These are phyloP conservation scores for Nadsonia commutata DNA, from an alignment of 1,139 yeast genomes.

Conservation along the genomic window DNA sequence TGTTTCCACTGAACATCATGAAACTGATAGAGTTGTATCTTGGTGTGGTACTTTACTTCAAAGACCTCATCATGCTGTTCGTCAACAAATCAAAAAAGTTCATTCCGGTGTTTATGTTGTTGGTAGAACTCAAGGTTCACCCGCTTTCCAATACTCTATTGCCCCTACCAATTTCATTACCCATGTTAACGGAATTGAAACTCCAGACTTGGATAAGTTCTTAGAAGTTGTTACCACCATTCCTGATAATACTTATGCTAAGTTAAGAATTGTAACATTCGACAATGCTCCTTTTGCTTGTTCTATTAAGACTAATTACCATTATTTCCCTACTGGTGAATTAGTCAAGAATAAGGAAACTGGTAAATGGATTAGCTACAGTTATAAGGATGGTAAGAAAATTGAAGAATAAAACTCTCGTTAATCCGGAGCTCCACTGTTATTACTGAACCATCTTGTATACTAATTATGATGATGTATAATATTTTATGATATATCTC, in stretches of 20 bases:
- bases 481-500: too few species aligned
- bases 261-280: conserved; percentile 66
- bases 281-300: conserved; percentile 79
- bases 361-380: conserved; percentile 13
- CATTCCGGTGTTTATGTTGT: conserved; percentile 80
- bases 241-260: conserved; percentile 69
- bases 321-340: conserved; percentile 77
- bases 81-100: conserved; percentile 59
- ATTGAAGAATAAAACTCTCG: background rate
- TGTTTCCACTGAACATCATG: conserved; percentile 33
- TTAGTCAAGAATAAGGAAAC: conserved; percentile 30
- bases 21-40: conserved; percentile 51
- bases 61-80: conserved; percentile 53
- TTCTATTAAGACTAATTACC: conserved; percentile 76
- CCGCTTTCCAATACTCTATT: conserved; percentile 74
- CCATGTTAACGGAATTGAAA: conserved; percentile 67
- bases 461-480: too few species aligned
- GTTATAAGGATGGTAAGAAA: conserved; percentile 9
- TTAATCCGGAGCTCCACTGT: too few species aligned
- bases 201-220: conserved; percentile 55
- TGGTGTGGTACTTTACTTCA: conserved; percentile 75
- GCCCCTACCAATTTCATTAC: conserved; percentile 74
- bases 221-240: conserved; percentile 46
- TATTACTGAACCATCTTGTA: too few species aligned
- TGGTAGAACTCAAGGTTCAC: conserved; percentile 62